Evolutionary conservation across 306 rosid genomes (phyloP).

Genomic region (Senna siamea): DNA sequence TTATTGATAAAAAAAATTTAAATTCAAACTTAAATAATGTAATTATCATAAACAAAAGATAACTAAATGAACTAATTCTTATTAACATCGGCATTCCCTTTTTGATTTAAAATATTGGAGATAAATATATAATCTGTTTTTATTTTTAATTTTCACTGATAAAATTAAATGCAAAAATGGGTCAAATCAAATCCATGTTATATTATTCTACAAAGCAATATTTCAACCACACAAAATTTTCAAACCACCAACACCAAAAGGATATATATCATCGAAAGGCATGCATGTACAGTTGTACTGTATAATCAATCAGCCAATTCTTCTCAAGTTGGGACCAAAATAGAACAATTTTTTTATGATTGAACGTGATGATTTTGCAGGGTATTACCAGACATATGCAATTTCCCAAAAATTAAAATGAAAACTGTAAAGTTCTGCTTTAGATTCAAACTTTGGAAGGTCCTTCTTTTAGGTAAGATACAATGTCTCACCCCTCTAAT

Average conservation of each 20-base stretch:
- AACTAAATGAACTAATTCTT: no score
- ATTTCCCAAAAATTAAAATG: neutral
- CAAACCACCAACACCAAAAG: no score
- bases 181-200: neutral
- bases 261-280: no score
- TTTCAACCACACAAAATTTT: slow-evolving; percentile 34
- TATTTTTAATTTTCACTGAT: neutral
- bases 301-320: neutral
- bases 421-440: neutral
- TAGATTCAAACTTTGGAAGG: slow-evolving; percentile 30
- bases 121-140: neutral
- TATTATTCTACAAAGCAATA: neutral
- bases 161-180: neutral
- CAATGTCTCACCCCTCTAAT: neutral
- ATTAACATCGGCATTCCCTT: no score
- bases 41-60: no score
- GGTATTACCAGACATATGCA: neutral
- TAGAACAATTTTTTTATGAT: neutral
- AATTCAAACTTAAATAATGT: no score
- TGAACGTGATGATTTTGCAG: slow-evolving; percentile 12
- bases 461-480: slow-evolving; percentile 30
- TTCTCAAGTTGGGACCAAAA: neutral
- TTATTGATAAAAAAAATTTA: no score
- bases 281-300: neutral
- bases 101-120: neutral